Evolutionary conservation across 371 early-diverging fungal species (phyloP), one percentile per base, ranked within the genome.

Genomic region (Apophysomyces trapeziformis): DNA sequence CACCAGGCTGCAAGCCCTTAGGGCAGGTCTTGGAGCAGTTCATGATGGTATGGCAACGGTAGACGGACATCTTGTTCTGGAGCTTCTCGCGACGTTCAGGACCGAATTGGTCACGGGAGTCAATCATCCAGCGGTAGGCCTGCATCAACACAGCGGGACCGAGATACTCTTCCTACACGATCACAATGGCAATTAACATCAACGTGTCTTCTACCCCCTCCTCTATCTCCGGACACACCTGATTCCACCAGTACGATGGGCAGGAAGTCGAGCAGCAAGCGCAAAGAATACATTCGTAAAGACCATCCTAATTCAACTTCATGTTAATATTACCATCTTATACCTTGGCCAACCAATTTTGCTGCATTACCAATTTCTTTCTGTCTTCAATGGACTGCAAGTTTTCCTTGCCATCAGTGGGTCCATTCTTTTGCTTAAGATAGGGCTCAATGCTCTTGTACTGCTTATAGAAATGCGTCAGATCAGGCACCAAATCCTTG

Each of bases 11-110:
- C 60, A 98, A 88, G 60, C 97, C 97, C 92, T 97, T 96, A 69
- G 99, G 99, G 79, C 99, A 97, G 50, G 96, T 96, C 70, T 90
- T 85, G 61, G 96, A 86, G 80, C 99, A 97, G 91, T 97, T 96
- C 98, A 97, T 97, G 81, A 98, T 98, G 65, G 97, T 96, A 84
- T 98, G 99, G 90, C 99, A 98, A 64, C 97, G 93, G 87, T 96
- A 98, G 16, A 97, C 87, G 11, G 95, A 91, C 92, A 96, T 96
- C 57, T 95, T 90, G 79, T 95, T 95, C 79, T 98, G 97, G 70
- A 98, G 85, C 63, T 88, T 89, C 63, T 85, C 89, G 68, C 96
- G 89, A 71, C 99, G 92, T 79, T 96, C 94, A 65, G 81, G 69
- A 54, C 93, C 93, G 70, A 90, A 93, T 71, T 97, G 93, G 78